phyloP scores from a whole-genome alignment of 2,329 filamentous ascomycete species.

The Fonsecaea erecta region DNA sequence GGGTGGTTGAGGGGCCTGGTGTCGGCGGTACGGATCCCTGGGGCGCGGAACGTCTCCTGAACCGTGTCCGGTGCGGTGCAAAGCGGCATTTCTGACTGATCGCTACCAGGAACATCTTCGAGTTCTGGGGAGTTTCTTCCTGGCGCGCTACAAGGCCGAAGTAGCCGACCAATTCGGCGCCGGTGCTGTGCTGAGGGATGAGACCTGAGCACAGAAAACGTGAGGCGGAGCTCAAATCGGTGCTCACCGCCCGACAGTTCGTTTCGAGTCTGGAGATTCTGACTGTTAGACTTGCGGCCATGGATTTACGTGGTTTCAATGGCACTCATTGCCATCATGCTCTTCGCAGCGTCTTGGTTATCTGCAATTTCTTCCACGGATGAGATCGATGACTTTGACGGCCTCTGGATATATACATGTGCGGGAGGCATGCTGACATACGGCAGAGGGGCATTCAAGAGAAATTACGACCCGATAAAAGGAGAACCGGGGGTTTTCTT shows the following conservation, averaged over 20 bases:
- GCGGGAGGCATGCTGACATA: neutral
- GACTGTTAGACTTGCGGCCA: neutral
- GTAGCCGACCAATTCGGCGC: conserved; percentile 2
- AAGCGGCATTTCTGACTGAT: conserved; percentile 5
- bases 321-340: neutral
- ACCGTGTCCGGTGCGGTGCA: neutral
- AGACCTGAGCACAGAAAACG: neutral
- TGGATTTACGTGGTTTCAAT: neutral
- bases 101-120: neutral
- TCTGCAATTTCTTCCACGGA: neutral
- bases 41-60: neutral
- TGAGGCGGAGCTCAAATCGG: neutral
- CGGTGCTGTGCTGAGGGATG: neutral
- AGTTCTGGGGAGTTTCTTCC: neutral
- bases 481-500: neutral
- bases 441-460: neutral
- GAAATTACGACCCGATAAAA: neutral
- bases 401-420: neutral
- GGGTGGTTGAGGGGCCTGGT: conserved; percentile 19
- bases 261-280: neutral
- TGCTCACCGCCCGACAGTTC: neutral
- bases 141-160: conserved; percentile 5
- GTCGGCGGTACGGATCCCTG: conserved; percentile 6
- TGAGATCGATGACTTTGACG: neutral
- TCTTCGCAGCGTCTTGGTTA: neutral